Evolutionary conservation across 1,284 basidiomycete species (phyloP), one percentile per base, ranked within the genome.

Genomic region (Ustilago curta): DNA sequence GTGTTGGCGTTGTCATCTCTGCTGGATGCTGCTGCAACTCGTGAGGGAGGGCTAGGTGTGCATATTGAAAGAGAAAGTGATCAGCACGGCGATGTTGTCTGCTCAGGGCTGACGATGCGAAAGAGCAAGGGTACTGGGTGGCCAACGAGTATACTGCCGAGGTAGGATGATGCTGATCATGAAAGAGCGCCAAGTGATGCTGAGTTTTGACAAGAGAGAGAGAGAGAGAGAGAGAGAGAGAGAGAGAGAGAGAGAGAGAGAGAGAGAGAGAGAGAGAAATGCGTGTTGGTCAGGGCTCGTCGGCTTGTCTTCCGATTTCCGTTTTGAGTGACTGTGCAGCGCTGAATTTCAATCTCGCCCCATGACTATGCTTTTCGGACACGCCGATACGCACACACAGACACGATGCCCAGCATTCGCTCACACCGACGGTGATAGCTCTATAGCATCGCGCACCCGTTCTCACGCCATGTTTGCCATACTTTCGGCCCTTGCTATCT

Each of bases 1-100:
- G 66, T 16, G 71, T 69, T 16, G 71, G 59, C 12, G 71, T 69
- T n/a, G 66, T 53, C 71, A 74, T 73, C 7, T 9, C 32, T 29
- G 47, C n/a, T 31, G 47, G 16, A 16, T 2, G 35, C 27, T 31
- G 27, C 47, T 50, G 40, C 25, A 35, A 9, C 16, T 11, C n/a
- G 8, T n/a, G 35, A 16, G 32, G 25, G 49, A 21, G 31, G 9
- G 27, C 21, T 35, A 56, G 54, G 32, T 16, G 23, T 47, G 32
- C 54, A 56, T 56, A 43, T 19, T 48, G 16, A n/a, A 11, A 18
- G 12, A 19, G 4, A 16, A 18, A 7, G 3, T 11, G 29, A 16
- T 12, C 35, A 37, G 11, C 11, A 37, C 27, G 12, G 47, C 27
- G n/a, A 27, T 8, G 2, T 3, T 19, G 27, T 18, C 47, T 48